These are phyloP conservation scores for Paramecium biaurelia DNA, from an alignment of 73 alveolate species.

Conservation along the genomic window DNA sequence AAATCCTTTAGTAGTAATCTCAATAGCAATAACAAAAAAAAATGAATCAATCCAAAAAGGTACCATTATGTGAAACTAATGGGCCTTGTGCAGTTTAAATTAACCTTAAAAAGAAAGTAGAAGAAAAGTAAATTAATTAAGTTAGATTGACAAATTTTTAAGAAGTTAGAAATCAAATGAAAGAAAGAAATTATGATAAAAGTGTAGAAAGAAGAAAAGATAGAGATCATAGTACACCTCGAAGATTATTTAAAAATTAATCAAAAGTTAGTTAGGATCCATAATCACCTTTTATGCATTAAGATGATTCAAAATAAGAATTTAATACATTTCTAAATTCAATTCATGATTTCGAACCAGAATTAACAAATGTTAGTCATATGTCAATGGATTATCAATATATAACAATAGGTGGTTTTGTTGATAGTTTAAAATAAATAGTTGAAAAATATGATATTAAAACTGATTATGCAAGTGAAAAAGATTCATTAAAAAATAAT, in stretches of 20 bases:
- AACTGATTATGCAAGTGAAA: conserved; percentile 10
- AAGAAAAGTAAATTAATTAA: neutral
- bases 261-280: conserved; percentile 23
- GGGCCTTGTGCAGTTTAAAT: conserved; percentile 42
- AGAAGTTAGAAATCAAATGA: conserved; percentile 40
- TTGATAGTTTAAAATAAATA: conserved; percentile 11
- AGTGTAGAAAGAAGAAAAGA: conserved; percentile 42
- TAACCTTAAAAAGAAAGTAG: conserved; percentile 25
- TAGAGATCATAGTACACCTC: conserved; percentile 45
- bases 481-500: conserved; percentile 43
- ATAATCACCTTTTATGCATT: neutral
- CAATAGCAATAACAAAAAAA: neutral
- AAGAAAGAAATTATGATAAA: conserved; percentile 36
- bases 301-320: conserved; percentile 36
- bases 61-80: neutral
- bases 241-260: conserved; percentile 43
- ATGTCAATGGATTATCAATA: neutral
- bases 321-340: conserved; percentile 8
- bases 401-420: conserved; percentile 38
- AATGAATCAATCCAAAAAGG: conserved; percentile 18
- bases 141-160: conserved; percentile 18
- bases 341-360: conserved; percentile 35
- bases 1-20: neutral
- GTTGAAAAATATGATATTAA: conserved; percentile 55
- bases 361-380: neutral